Evolutionary conservation across 1,139 yeast species (phyloP).

Genomic region (Diutina neorugosa): DNA sequence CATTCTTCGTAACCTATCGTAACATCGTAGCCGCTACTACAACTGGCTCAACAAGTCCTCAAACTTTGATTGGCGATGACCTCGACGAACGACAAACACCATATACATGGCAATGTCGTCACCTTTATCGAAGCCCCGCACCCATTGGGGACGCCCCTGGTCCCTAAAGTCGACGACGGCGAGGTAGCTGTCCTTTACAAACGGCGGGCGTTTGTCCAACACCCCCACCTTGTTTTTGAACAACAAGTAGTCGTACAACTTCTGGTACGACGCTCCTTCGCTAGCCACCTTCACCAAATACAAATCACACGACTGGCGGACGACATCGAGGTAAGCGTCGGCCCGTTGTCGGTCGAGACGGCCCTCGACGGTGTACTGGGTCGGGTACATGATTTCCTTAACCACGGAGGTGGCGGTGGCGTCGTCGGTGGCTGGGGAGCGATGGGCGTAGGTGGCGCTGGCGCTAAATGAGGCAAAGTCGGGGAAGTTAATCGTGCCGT

Average conservation of each 20-base stretch:
- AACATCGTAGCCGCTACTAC: not conserved
- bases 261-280: slow-evolving; percentile 24
- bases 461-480: slow-evolving; percentile 40
- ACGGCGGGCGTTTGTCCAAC: slow-evolving; percentile 32
- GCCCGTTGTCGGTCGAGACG: slow-evolving; percentile 44
- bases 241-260: slow-evolving; percentile 41
- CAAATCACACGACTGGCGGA: slow-evolving; percentile 37
- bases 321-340: slow-evolving; percentile 41
- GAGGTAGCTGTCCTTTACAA: slow-evolving; percentile 58
- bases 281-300: slow-evolving; percentile 28
- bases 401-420: not conserved
- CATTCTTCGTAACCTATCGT: not conserved
- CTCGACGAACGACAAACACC: slow-evolving; percentile 24
- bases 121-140: slow-evolving; percentile 10
- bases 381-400: slow-evolving; percentile 5
- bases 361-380: slow-evolving; percentile 45
- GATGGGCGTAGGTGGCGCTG: slow-evolving; percentile 1
- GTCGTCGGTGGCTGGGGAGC: not conserved
- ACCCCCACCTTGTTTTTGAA: slow-evolving; percentile 49
- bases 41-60: not conserved
- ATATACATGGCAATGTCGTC: slow-evolving; percentile 28
- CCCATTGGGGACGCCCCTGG: slow-evolving; percentile 11
- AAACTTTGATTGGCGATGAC: not conserved
- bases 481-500: slow-evolving; percentile 44
- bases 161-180: slow-evolving; percentile 26